Percentiles rank a stretch among this genome's conserved stretches.
Conservation (phyloP, 2,329 filamentous ascomycete genomes). For the Coniochaeta hoffmannii region DNA sequence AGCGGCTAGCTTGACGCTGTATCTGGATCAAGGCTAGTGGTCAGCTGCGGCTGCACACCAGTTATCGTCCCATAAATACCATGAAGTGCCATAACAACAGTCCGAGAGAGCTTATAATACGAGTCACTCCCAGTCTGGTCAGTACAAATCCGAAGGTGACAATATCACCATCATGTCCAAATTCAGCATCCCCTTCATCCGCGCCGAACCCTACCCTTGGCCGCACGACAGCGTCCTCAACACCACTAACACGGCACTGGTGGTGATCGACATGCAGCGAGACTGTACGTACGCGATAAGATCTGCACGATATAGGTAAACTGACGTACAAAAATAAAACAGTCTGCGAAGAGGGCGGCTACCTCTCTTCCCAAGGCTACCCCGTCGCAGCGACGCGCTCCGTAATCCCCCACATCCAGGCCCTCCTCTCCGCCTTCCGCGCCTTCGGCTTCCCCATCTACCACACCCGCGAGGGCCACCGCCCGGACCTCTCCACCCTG, state of each 20-base stretch:
- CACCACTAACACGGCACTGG: slow-evolving; percentile 34
- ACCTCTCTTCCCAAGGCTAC: slow-evolving; percentile 30
- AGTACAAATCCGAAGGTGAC: too few species aligned
- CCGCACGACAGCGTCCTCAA: slow-evolving; percentile 35
- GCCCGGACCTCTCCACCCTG: slow-evolving; percentile 32
- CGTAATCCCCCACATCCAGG: slow-evolving; percentile 27
- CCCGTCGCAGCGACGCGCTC: slow-evolving; percentile 21
- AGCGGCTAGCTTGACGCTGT: too few species aligned
- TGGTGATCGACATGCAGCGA: slow-evolving; percentile 39
- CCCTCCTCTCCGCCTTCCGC: slow-evolving; percentile 26
- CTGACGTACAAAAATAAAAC: too few species aligned
- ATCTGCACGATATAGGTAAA: background rate
- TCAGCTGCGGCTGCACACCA: too few species aligned
- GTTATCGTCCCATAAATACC: too few species aligned
- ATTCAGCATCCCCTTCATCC: background rate
- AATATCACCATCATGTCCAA: too few species aligned
- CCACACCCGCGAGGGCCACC: slow-evolving; percentile 23
- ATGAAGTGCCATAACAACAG: too few species aligned
- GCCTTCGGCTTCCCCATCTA: slow-evolving; percentile 32
- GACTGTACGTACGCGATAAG: slow-evolving; percentile 19
- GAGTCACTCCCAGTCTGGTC: too few species aligned
- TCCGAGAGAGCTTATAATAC: too few species aligned
- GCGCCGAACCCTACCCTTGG: slow-evolving; percentile 31
- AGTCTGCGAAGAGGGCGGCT: slow-evolving; percentile 29
- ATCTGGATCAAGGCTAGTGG: too few species aligned